Evolutionary conservation across 192 early-diverging fungal genomes (phyloP), one percentile per base, ranked within the genome.

Genomic region (Pilaira anomala): DNA sequence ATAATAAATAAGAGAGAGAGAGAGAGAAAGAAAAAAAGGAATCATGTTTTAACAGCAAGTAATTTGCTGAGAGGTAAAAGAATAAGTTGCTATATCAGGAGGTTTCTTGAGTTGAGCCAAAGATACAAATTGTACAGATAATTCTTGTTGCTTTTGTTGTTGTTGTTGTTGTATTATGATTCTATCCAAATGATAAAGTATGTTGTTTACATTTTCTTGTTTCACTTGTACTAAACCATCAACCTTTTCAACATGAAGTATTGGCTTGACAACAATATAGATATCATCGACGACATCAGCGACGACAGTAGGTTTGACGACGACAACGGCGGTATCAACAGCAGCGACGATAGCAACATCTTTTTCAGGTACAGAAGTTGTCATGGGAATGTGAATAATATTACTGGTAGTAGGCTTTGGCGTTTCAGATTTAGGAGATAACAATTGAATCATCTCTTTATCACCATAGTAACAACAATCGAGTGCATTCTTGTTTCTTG

Each of bases 81-180:
- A 26, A 1, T 8, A 39, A 24, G 33, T 22, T 42, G 36, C 22
- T 58, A 46, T 46, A 24, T 58, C 56, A 42, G 56, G 56, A 22
- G 56, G 56, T 42, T 58, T 58, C 21, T 58, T 58, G 18, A 42
- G 56, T 42, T 28, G 40, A 42, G 36, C 13, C 9, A 58, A 22
- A 36, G 29, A 58, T 7, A 58, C 33, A 13, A 19, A 42, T 42
- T 39, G 56, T 16, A 40, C 22, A 24, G 56, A 19, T 24, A 46
- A 4, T 46, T 18, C 9, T 19, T 19, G 16, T 18, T 46, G 44
- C 5, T 46, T 1, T 18, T 46, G 44, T 18, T 19, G 44, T 18
- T 46, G 44, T 18, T 46, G 44, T 19, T 18, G 44, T 19, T 14
- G 44, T 14, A 46, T 46, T 18, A 46, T 46, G 13, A 5, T 40